Evolutionary conservation across 139 green algal species (phyloP).

Genomic region (Closterium sp.): DNA sequence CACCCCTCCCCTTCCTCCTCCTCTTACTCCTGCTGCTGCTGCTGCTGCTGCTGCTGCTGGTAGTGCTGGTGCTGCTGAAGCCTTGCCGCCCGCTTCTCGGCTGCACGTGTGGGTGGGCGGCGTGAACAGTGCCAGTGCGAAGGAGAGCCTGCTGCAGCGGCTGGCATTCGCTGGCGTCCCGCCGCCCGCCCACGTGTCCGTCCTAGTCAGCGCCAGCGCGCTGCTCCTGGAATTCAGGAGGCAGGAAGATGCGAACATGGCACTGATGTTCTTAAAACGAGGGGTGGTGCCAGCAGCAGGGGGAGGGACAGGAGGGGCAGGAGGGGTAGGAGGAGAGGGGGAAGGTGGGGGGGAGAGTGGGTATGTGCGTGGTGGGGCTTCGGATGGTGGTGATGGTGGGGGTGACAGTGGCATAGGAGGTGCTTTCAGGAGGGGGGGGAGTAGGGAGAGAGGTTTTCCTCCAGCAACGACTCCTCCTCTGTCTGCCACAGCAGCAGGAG

Average conservation of each 20-base stretch:
- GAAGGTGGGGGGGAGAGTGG: not conserved
- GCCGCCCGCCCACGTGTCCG: slow-evolving; percentile 15
- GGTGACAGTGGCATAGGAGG: not conserved
- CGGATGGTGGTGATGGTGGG: slow-evolving; percentile 3
- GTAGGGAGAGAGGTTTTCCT: not conserved
- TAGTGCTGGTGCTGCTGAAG: not conserved
- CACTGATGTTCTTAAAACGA: slow-evolving; percentile 1
- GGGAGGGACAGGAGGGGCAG: not conserved
- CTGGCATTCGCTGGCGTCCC: slow-evolving; percentile 4
- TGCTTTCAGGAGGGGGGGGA: not conserved
- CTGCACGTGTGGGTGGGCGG: slow-evolving; percentile 45
- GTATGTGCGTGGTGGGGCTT: slow-evolving; percentile 25
- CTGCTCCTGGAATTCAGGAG: slow-evolving; percentile 44
- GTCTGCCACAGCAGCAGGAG: not conserved
- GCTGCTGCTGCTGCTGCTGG: not conserved
- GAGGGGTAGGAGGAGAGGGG: not conserved
- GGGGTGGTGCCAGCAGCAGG: not conserved
- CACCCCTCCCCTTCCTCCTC: not conserved
- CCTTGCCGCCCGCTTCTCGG: not conserved
- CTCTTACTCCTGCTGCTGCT: not conserved
- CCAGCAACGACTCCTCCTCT: not conserved
- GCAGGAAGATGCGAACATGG: slow-evolving; percentile 18
- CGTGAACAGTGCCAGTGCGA: slow-evolving; percentile 36
- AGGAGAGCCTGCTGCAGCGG: slow-evolving; percentile 45
- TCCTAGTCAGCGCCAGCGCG: slow-evolving; percentile 43